Base-by-base conservation (phyloP, 2,329 filamentous ascomycete genomes). In the Neurospora sp. region DNA sequence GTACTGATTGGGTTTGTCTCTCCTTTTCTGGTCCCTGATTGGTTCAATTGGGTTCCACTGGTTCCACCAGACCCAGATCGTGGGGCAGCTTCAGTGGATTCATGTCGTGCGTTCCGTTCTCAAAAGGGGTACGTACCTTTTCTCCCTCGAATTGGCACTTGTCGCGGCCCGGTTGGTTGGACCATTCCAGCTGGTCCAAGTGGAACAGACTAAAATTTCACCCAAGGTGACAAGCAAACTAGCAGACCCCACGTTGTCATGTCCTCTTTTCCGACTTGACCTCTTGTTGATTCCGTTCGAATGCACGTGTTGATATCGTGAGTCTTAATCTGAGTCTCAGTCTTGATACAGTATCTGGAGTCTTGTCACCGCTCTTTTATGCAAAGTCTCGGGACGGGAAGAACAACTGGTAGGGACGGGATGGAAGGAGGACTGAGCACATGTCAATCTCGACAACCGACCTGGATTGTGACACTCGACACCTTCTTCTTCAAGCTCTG, bases 71-170 rank as follows among this genome's bases (percentile, higher is more conserved):
- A 39, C n/a, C 68, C 38, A 28, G 40, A 71, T 71, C 69, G 70
- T 68, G 70, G 70, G 70, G 68, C 70, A 68, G n/a, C 46, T 68
- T 23, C 67, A 15, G 43, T 38, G 68, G 40, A 33, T 33, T 36
- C 28, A 62, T 62, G 52, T 62, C 52, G 52, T 62, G 52, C 52
- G 52, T 62, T 62, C 52, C 23, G 7, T 1, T 33, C 52, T 62
- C 23, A 4, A 33, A 62, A 9, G 13, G 13, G 52, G 15, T 33
- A 62, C 23, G 52, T 17, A 62, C 52, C 46, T 52, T 23, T 33
- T 33, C 52, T 33, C 46, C 52, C 52, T 33, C 13, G 3, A 33
- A 17, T 9, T 62, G 52, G 52, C 52, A 62, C 52, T 62, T 62
- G 52, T 62, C 52, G 52, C 52, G 52, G 52, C 52, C 52, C 52